Conservation (phyloP, 495 filamentous ascomycete genomes). For the Tuber aestivum region DNA sequence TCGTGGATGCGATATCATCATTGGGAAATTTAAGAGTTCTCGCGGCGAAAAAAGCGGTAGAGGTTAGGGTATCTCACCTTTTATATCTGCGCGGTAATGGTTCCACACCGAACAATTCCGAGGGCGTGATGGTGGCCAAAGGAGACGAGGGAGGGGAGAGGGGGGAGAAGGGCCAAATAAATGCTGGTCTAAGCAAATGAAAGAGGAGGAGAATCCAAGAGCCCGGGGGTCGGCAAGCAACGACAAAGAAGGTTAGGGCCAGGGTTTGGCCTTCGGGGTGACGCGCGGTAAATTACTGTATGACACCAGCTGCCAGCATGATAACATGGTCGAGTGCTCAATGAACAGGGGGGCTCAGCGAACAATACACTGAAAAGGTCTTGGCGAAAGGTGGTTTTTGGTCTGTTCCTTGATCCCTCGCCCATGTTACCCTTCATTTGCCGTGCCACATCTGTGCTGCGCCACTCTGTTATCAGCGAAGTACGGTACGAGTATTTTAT, state of each 20-base stretch:
- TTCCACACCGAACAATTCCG: neutral
- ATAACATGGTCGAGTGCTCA: no score
- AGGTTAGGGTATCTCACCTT: neutral
- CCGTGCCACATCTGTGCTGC: neutral
- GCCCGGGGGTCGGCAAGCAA: neutral
- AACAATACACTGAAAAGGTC: no score
- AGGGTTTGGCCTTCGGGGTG: neutral
- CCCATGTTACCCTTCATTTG: no score
- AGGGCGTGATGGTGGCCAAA: neutral
- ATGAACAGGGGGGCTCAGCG: no score
- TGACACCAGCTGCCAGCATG: neutral
- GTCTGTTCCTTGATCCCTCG: no score
- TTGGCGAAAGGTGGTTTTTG: no score
- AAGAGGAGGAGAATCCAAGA: neutral
- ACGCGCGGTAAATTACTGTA: neutral
- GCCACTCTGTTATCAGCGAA: neutral
- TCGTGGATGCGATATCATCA: constrained; percentile 19
- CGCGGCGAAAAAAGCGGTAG: neutral
- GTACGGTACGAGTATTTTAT: no score
- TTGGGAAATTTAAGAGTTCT: neutral
- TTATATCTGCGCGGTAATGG: neutral
- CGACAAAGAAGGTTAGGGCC: neutral
- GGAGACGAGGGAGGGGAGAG: neutral
- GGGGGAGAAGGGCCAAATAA: neutral
- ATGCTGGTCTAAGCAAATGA: neutral